phyloP scores from a whole-genome alignment of 768 basidiomycete species.

The Trametes coccinea region DNA sequence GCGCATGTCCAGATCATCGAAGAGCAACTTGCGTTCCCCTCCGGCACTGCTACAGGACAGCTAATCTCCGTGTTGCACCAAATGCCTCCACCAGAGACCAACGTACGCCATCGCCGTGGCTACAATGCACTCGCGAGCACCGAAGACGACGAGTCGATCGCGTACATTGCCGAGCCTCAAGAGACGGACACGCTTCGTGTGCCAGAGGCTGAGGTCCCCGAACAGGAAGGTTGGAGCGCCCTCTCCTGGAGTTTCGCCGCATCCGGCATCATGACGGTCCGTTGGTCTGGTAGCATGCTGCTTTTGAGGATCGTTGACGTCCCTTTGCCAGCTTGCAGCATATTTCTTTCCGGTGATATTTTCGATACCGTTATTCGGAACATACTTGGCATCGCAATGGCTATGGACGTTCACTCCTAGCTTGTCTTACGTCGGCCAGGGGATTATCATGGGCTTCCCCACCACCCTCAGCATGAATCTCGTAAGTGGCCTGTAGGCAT shows the following conservation, averaged over 20 bases:
- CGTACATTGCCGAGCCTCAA: conserved; percentile 4
- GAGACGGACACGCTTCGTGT: conserved; percentile 23
- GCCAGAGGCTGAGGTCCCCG: conserved; percentile 38
- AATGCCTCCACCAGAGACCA: conserved; percentile 64
- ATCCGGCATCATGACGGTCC: conserved; percentile 76
- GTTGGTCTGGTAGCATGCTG: conserved; percentile 20
- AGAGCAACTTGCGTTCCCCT: conserved; percentile 92
- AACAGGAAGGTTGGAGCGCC: conserved; percentile 72
- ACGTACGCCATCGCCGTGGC: conserved; percentile 54
- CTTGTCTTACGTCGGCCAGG: conserved; percentile 91
- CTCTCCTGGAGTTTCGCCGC: conserved; percentile 77
- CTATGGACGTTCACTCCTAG: conserved; percentile 93
- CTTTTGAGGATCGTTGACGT: not conserved
- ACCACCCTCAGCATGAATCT: conserved; percentile 93
- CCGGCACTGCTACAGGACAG: conserved; percentile 95
- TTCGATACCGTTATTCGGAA: conserved; percentile 83
- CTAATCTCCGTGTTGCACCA: conserved; percentile 88
- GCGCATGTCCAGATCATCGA: conserved; percentile 69
- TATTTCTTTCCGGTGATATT: conserved; percentile 91
- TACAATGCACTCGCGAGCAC: conserved; percentile 49
- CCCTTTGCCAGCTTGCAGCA: conserved; percentile 60
- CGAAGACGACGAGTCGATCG: conserved; percentile 37
- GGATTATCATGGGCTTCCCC: conserved; percentile 97
- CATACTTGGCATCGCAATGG: conserved; percentile 83
- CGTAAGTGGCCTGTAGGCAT: conserved; percentile 40